These are phyloP conservation scores for Solanum hybrid DNA, from an alignment of 305 asterid species.

Conservation along the genomic window DNA sequence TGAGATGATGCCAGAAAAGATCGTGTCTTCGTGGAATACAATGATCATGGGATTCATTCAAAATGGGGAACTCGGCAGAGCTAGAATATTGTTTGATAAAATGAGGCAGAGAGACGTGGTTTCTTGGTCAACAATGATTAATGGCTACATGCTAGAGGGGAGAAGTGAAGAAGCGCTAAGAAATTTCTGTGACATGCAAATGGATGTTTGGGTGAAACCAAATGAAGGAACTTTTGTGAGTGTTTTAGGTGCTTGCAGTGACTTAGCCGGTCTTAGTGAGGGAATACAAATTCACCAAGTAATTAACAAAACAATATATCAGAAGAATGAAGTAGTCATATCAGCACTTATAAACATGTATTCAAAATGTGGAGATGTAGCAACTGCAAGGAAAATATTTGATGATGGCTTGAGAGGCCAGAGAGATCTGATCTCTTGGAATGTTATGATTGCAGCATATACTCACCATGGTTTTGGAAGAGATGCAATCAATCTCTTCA, in stretches of 20 bases:
- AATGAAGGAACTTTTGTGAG: constrained; percentile 45
- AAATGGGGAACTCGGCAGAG: constrained; percentile 29
- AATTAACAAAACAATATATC: constrained; percentile 35
- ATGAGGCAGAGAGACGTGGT: constrained; percentile 41
- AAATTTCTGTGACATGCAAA: constrained; percentile 27
- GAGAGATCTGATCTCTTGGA: constrained; percentile 45
- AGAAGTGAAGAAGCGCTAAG: constrained; percentile 44
- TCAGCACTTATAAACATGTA: constrained; percentile 49
- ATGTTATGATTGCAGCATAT: constrained; percentile 41
- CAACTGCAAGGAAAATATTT: constrained; percentile 33
- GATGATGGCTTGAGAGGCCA: constrained; percentile 23
- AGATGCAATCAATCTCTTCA: constrained; percentile 28
- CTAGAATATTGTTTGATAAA: constrained; percentile 27
- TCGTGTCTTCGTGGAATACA: constrained; percentile 30
- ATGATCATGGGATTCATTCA: constrained; percentile 36
- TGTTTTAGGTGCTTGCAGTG: constrained; percentile 49
- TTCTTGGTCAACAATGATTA: constrained; percentile 53
- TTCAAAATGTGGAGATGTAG: constrained; percentile 43
- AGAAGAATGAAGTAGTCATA: constrained; percentile 27
- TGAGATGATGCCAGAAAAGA: constrained; percentile 25
- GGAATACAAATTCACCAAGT: constrained; percentile 49
- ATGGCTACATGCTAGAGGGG: constrained; percentile 27
- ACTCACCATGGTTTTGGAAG: constrained; percentile 52
- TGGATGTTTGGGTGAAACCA: constrained; percentile 30
- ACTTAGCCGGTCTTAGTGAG: constrained; percentile 39